phyloP scores from a whole-genome alignment of 345 rosid species.

The Limnanthes douglasii region DNA sequence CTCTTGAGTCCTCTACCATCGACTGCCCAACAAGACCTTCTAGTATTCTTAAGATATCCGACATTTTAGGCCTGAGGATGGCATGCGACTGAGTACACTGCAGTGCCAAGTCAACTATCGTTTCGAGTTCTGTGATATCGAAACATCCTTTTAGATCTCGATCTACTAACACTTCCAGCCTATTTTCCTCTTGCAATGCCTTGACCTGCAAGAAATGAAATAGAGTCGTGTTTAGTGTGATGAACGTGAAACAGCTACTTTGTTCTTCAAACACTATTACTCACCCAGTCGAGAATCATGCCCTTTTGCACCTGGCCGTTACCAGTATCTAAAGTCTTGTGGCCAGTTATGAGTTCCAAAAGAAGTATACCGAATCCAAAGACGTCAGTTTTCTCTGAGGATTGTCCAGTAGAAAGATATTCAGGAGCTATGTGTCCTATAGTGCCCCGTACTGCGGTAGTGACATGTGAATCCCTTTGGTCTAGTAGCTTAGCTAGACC shows the following conservation, averaged over 20 bases:
- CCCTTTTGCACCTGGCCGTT: constrained; percentile 82
- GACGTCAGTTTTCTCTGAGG: constrained; percentile 90
- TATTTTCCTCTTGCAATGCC: constrained; percentile 58
- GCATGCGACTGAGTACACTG: constrained; percentile 70
- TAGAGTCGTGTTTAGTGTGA: not conserved
- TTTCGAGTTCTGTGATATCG: constrained; percentile 52
- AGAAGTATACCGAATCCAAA: constrained; percentile 91
- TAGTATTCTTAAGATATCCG: constrained; percentile 53
- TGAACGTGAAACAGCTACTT: not conserved
- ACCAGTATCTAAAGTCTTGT: constrained; percentile 72
- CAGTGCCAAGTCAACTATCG: constrained; percentile 49
- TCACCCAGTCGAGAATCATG: constrained; percentile 82
- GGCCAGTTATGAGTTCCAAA: constrained; percentile 91
- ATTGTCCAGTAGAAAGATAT: constrained; percentile 94
- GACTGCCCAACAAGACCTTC: constrained; percentile 53
- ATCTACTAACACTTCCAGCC: constrained; percentile 55
- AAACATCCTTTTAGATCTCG: constrained; percentile 65
- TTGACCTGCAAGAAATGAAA: constrained; percentile 36
- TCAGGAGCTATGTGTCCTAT: constrained; percentile 96
- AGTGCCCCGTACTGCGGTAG: constrained; percentile 91
- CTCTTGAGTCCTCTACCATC: constrained; percentile 35
- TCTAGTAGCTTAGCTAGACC: constrained; percentile 89
- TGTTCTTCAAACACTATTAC: too few relatives aligned
- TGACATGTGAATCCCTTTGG: constrained; percentile 75
- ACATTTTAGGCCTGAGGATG: constrained; percentile 64